phyloP scores from a whole-genome alignment of 1,139 yeast species.

The Protomyces inouyei region DNA sequence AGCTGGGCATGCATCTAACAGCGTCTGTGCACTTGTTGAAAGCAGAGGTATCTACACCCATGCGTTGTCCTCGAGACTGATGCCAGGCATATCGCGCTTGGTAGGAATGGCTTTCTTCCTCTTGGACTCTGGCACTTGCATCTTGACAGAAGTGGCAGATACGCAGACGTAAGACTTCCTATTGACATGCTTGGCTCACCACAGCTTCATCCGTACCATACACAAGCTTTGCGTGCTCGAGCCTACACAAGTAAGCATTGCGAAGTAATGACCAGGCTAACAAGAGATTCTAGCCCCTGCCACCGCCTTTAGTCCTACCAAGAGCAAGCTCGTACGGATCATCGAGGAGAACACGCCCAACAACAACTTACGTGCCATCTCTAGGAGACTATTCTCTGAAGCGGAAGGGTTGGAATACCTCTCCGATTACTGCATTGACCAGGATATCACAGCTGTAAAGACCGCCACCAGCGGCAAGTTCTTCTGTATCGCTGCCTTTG shows the following conservation, averaged over 20 bases:
- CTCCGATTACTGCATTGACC: slow-evolving; percentile 33
- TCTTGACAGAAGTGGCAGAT: slow-evolving; percentile 41
- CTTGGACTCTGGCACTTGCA: slow-evolving; percentile 38
- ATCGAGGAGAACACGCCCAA: slow-evolving; percentile 40
- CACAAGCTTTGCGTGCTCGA: slow-evolving; percentile 43
- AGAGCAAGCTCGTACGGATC: slow-evolving; percentile 42
- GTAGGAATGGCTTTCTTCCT: slow-evolving; percentile 44
- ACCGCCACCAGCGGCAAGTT: slow-evolving; percentile 33
- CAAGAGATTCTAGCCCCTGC: slow-evolving; percentile 40
- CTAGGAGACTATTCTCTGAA: slow-evolving; percentile 36
- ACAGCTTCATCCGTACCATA: slow-evolving; percentile 46
- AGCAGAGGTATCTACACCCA: background rate
- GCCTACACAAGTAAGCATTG: slow-evolving; percentile 38
- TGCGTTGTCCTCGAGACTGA: slow-evolving; percentile 34
- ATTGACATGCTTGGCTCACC: slow-evolving; percentile 42
- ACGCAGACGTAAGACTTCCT: background rate
- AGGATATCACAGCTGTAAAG: slow-evolving; percentile 33
- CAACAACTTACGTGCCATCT: slow-evolving; percentile 36
- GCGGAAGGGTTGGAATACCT: slow-evolving; percentile 36
- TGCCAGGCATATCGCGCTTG: slow-evolving; percentile 39
- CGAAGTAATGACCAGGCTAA: background rate
- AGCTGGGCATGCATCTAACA: background rate
- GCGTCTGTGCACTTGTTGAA: background rate
- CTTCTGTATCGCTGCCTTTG: slow-evolving; percentile 41
- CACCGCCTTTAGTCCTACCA: slow-evolving; percentile 35